Conservation (phyloP, 176 grass and related monocot species). For the Thalia dealbata region DNA sequence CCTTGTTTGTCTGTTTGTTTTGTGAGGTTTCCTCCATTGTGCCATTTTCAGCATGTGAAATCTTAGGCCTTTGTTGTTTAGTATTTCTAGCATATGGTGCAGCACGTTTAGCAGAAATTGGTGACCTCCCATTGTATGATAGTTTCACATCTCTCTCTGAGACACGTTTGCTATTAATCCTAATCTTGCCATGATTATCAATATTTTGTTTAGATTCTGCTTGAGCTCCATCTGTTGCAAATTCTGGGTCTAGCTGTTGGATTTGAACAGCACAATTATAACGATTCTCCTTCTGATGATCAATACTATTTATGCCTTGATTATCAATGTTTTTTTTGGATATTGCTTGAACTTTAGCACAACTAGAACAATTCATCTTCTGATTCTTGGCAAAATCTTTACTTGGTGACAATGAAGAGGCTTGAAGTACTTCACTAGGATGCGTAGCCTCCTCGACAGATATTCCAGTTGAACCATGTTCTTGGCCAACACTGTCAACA, state of each 20-base stretch:
- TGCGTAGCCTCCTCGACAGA: not conserved
- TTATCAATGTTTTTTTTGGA: not conserved
- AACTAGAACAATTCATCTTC: not conserved
- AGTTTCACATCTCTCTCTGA: not conserved
- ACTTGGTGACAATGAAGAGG: not conserved
- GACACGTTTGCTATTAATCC: not conserved
- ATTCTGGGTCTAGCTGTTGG: not conserved
- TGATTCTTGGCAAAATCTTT: not conserved
- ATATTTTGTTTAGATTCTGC: not conserved
- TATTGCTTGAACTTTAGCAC: not conserved
- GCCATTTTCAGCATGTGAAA: not conserved
- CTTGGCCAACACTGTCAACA: not conserved
- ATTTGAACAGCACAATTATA: not conserved
- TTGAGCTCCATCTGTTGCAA: not conserved
- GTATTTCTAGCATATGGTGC: not conserved
- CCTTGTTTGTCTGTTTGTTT: not conserved
- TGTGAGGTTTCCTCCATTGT: not conserved
- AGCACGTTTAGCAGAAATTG: not conserved
- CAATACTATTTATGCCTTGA: not conserved
- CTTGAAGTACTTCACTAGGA: not conserved
- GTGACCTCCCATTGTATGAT: not conserved
- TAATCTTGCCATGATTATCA: not conserved
- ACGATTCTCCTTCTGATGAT: not conserved
- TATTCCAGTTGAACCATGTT: not conserved
- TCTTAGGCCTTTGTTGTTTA: not conserved